Conservation (phyloP, 371 early-diverging fungal species). For the Entomophthora muscae region DNA sequence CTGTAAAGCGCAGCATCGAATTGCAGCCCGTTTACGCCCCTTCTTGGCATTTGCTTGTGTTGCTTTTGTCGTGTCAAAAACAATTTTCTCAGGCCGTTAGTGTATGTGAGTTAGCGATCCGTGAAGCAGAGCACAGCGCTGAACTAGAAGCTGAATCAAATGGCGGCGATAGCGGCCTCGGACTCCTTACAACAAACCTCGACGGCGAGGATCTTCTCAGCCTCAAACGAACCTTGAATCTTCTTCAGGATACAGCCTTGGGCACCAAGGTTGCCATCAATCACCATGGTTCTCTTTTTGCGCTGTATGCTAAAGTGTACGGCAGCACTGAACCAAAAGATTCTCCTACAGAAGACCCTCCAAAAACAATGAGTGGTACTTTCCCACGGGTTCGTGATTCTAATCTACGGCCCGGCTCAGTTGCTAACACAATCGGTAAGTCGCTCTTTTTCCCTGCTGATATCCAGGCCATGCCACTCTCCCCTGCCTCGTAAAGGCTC, state of each 20-base stretch:
- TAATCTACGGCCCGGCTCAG: not conserved
- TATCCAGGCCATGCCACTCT: not conserved
- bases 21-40: slow-evolving; percentile 38
- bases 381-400: not conserved
- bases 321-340: slow-evolving; percentile 14
- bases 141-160: slow-evolving; percentile 8
- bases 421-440: slow-evolving; percentile 1
- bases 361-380: not conserved
- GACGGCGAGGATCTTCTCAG: slow-evolving; percentile 35
- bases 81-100: slow-evolving; percentile 40
- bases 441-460: not conserved
- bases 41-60: slow-evolving; percentile 73
- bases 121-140: slow-evolving; percentile 33
- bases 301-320: slow-evolving; percentile 35
- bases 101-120: slow-evolving; percentile 53
- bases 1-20: slow-evolving; percentile 38
- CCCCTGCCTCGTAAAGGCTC: not conserved
- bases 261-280: slow-evolving; percentile 34
- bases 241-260: slow-evolving; percentile 23
- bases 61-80: slow-evolving; percentile 49
- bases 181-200: slow-evolving; percentile 13
- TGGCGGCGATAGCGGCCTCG: not conserved
- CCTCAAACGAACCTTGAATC: slow-evolving; percentile 35
- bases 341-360: not conserved
- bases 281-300: slow-evolving; percentile 34